Conservation (phyloP, 192 early-diverging fungal genomes). For the Coemansia sp. region DNA sequence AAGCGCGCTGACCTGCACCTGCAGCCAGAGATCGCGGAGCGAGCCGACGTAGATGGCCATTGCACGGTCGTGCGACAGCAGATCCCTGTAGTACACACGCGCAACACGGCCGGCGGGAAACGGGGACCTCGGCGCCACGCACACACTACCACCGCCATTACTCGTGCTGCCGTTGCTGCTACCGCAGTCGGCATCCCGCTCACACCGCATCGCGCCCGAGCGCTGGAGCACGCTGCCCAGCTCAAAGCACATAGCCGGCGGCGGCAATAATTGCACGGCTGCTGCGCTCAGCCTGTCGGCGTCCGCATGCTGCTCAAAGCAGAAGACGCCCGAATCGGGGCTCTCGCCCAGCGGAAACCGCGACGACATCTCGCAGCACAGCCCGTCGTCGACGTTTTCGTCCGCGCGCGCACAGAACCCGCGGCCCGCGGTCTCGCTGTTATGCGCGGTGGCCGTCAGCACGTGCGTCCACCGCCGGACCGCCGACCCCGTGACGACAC, state of each 20-base stretch:
- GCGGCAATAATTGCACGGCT: neutral
- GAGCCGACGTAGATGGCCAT: conserved; percentile 35
- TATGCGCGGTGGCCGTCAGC: conserved; percentile 23
- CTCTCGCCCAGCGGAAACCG: conserved; percentile 44
- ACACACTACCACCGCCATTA: neutral
- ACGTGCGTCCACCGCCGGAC: conserved; percentile 33
- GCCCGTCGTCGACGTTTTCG: conserved; percentile 39
- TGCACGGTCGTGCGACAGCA: neutral
- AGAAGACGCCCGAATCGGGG: conserved; percentile 38
- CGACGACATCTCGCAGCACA: conserved; percentile 49
- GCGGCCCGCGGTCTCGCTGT: conserved; percentile 11
- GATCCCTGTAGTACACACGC: conserved; percentile 23
- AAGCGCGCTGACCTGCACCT: conserved; percentile 43
- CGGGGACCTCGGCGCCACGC: conserved; percentile 38
- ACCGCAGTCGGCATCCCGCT: conserved; percentile 20
- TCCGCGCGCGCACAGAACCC: conserved; percentile 25
- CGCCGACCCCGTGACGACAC: conserved; percentile 9
- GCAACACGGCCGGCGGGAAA: conserved; percentile 27
- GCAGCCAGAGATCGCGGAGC: conserved; percentile 27
- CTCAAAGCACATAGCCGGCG: conserved; percentile 32
- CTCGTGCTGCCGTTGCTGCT: neutral
- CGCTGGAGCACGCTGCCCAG: conserved; percentile 25
- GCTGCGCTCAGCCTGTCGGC: neutral
- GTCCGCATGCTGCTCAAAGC: conserved; percentile 27
- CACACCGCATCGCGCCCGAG: conserved; percentile 15